Conservation (phyloP, 108 stramenopile genomes). For the Nitzschia sp. region DNA sequence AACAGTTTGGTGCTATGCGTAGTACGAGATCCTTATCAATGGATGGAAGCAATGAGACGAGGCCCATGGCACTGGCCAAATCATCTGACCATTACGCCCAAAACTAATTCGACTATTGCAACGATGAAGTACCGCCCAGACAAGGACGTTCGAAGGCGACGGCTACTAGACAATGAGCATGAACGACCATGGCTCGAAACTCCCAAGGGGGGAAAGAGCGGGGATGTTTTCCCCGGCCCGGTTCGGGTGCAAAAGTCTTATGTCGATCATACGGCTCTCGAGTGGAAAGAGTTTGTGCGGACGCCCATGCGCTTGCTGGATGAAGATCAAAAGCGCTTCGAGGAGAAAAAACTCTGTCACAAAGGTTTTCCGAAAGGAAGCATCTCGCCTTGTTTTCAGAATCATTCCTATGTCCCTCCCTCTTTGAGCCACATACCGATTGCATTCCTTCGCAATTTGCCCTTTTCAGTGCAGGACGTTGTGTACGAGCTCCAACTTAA, state of each 20-base stretch:
- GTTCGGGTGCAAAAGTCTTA: conserved; percentile 29
- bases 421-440: conserved; percentile 16
- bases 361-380: conserved; percentile 21
- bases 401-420: conserved; percentile 23
- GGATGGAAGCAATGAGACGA: conserved; percentile 40
- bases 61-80: conserved; percentile 39
- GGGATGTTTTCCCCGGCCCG: conserved; percentile 6
- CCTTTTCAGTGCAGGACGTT: conserved; percentile 15
- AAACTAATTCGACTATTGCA: conserved; percentile 20
- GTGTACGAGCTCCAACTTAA: conserved; percentile 20
- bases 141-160: not conserved
- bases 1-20: conserved; percentile 3
- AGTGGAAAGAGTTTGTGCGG: conserved; percentile 31
- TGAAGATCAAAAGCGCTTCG: not conserved
- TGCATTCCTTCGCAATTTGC: conserved; percentile 30
- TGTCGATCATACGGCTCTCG: conserved; percentile 4
- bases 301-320: conserved; percentile 10
- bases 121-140: not conserved
- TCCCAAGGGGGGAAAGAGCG: not conserved
- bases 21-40: conserved; percentile 19
- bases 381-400: conserved; percentile 25
- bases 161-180: not conserved
- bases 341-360: conserved; percentile 15
- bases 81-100: conserved; percentile 22
- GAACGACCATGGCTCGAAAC: not conserved